Percentiles rank a stretch among this genome's conserved stretches.
phyloP scores from a whole-genome alignment of 2,329 filamentous ascomycete species.

The Penicillium concentricum region DNA sequence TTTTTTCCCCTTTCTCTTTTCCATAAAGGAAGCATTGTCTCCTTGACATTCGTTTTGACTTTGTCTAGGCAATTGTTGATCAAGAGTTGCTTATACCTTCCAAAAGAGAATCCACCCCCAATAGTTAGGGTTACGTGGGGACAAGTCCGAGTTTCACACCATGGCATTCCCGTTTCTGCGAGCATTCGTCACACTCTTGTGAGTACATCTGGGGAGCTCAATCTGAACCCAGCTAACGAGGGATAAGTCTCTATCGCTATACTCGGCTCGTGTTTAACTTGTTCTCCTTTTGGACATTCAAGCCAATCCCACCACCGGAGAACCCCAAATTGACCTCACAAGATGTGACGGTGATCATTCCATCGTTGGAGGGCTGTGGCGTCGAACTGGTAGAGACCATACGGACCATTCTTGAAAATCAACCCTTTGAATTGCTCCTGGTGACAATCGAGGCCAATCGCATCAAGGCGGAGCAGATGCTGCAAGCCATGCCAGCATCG shows the following conservation, averaged over 20 bases:
- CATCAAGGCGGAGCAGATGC: slow-evolving; percentile 64
- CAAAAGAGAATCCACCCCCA: not conserved
- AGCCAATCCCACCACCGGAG: slow-evolving; percentile 76
- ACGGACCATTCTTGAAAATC: slow-evolving; percentile 53
- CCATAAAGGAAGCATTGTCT: slow-evolving; percentile 21
- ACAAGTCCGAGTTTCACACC: slow-evolving; percentile 9
- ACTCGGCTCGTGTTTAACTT: slow-evolving; percentile 80
- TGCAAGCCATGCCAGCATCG: slow-evolving; percentile 53
- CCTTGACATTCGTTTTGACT: slow-evolving; percentile 26
- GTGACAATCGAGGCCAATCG: slow-evolving; percentile 83
- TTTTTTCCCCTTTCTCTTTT: slow-evolving; percentile 15
- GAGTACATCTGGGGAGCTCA: slow-evolving; percentile 8
- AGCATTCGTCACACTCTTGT: slow-evolving; percentile 45
- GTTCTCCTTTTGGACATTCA: slow-evolving; percentile 81
- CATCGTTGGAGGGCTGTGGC: slow-evolving; percentile 84
- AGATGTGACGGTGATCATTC: slow-evolving; percentile 92
- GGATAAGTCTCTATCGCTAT: slow-evolving; percentile 72
- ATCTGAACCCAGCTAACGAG: slow-evolving; percentile 6
- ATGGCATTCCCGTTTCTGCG: slow-evolving; percentile 42
- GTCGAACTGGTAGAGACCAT: slow-evolving; percentile 81
- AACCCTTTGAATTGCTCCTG: slow-evolving; percentile 70
- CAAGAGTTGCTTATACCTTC: not conserved
- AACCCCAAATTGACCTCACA: slow-evolving; percentile 75
- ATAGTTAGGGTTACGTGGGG: not conserved
- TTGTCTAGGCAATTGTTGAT: slow-evolving; percentile 7